Conservation (phyloP, 176 grass and related monocot species). For the Carex pumila region DNA sequence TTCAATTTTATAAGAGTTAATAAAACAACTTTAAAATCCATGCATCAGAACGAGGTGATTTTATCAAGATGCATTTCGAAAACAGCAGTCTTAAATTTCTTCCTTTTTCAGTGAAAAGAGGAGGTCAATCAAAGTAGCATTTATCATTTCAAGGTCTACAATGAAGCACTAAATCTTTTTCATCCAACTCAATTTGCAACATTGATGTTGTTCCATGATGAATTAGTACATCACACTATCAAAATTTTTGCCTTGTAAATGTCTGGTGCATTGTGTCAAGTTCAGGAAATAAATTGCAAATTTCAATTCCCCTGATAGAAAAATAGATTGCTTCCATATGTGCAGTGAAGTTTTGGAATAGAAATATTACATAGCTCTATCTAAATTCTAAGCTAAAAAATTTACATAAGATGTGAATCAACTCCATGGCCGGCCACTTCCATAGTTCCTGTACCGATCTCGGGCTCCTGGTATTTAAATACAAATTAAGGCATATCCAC, state of each 20-base stretch:
- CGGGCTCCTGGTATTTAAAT: slow-evolving; percentile 48
- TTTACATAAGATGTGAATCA: slow-evolving; percentile 25
- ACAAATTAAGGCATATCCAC: slow-evolving; percentile 1
- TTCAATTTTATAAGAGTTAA: background rate
- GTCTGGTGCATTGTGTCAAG: background rate
- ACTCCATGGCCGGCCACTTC: slow-evolving; percentile 54
- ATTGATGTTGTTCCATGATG: background rate
- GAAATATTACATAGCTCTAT: slow-evolving; percentile 6
- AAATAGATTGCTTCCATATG: background rate
- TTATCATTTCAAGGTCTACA: background rate
- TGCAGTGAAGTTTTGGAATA: background rate
- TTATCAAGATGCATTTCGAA: background rate
- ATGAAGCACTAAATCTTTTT: background rate
- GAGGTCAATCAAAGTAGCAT: background rate
- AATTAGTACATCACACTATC: background rate
- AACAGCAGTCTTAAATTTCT: background rate
- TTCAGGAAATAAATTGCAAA: background rate
- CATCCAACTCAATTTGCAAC: background rate
- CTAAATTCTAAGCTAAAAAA: background rate
- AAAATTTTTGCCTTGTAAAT: background rate
- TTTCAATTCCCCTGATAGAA: background rate
- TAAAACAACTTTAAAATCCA: background rate
- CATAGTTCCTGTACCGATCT: slow-evolving; percentile 66
- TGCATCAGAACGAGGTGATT: background rate
- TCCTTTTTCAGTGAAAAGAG: too few species aligned